These are phyloP conservation scores for Podila horticola DNA, from an alignment of 192 early-diverging fungal genomes.

Conservation along the genomic window DNA sequence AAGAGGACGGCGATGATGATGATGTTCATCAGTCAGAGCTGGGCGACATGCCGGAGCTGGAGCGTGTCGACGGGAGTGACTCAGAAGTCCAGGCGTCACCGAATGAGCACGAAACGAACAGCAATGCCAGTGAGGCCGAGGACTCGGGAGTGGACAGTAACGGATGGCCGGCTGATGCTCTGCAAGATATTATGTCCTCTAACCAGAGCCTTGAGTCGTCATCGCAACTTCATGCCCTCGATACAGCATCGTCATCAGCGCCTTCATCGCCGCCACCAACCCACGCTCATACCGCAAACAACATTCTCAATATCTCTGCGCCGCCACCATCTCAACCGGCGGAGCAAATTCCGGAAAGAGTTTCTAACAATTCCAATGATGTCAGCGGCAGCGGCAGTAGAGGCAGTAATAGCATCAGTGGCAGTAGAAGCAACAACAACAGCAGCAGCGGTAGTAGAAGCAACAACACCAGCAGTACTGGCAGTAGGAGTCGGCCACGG, in stretches of 20 bases:
- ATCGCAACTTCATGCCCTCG: neutral
- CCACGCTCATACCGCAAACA: neutral
- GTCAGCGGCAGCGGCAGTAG: neutral
- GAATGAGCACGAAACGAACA: neutral
- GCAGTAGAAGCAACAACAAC: neutral
- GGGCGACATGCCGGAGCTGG: neutral
- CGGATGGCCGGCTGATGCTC: constrained; percentile 14
- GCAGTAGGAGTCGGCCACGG: constrained; percentile 3
- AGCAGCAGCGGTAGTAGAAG: neutral
- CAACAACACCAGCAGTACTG: neutral
- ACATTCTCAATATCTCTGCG: neutral
- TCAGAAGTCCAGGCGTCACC: neutral
- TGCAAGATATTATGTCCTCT: neutral
- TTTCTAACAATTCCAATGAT: too few species aligned
- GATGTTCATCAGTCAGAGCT: constrained; percentile 3
- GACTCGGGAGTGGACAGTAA: constrained; percentile 46
- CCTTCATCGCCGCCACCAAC: neutral
- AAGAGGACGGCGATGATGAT: constrained; percentile 1
- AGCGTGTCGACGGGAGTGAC: neutral
- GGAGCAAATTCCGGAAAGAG: too few species aligned
- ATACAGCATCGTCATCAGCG: neutral
- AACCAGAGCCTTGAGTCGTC: neutral
- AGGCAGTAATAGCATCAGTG: neutral
- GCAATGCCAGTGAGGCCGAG: constrained; percentile 36
- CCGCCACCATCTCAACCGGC: neutral